These are phyloP conservation scores for Fusarium globosum DNA, from an alignment of 2,329 filamentous ascomycete species.

Conservation along the genomic window DNA sequence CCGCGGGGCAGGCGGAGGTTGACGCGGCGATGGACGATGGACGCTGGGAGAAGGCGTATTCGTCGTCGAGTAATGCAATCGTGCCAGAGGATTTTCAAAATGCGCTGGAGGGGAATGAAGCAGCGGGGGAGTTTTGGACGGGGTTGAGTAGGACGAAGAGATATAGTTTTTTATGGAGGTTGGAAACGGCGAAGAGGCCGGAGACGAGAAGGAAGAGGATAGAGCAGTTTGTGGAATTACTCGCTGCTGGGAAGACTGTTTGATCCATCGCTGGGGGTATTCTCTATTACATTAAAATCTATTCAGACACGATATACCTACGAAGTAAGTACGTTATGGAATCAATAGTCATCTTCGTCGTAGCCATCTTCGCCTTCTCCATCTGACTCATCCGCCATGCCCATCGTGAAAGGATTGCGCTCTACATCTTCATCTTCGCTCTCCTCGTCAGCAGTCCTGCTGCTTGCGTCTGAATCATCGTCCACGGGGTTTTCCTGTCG, in stretches of 20 bases:
- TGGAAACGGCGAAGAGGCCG: conserved; percentile 55
- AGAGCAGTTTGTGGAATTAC: conserved; percentile 53
- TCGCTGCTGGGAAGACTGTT: conserved; percentile 46
- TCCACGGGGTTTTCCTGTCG: conserved; percentile 36
- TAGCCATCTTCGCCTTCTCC: conserved; percentile 40
- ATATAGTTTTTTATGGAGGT: conserved; percentile 58
- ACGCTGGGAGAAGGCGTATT: conserved; percentile 68
- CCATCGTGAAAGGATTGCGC: conserved; percentile 45
- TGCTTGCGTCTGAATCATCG: conserved; percentile 21
- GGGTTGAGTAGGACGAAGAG: conserved; percentile 57
- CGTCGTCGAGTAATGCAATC: conserved; percentile 57
- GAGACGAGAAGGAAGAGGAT: conserved; percentile 54
- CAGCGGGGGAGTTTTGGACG: conserved; percentile 54
- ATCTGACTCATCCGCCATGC: conserved; percentile 51
- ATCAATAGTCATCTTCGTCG: conserved; percentile 31
- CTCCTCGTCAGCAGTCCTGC: conserved; percentile 32
- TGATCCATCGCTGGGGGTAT: conserved; percentile 41
- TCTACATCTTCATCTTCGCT: conserved; percentile 38
- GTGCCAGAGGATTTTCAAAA: conserved; percentile 61
- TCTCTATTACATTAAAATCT: conserved; percentile 16
- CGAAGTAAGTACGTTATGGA: not conserved
- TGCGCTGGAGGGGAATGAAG: conserved; percentile 53
- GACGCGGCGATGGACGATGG: conserved; percentile 67
- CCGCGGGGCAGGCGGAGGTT: conserved; percentile 60
- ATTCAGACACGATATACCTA: not conserved